phyloP scores from a whole-genome alignment of 1,284 basidiomycete genomes.

The Tremellales sp. region DNA sequence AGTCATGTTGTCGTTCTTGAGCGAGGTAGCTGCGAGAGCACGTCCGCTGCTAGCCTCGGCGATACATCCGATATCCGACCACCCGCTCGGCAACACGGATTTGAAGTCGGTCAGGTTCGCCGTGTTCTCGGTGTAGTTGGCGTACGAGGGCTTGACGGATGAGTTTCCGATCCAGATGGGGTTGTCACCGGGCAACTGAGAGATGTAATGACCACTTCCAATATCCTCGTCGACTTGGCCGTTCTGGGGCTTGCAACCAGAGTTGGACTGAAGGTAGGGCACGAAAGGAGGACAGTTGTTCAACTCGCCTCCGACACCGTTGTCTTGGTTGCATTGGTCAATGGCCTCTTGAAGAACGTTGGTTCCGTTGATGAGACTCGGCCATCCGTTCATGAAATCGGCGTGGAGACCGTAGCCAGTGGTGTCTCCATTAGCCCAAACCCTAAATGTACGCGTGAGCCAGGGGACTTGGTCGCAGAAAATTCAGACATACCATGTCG shows the following conservation, averaged over 20 bases:
- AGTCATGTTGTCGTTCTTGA: slow-evolving; percentile 25
- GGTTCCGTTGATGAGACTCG: slow-evolving; percentile 33
- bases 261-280: slow-evolving; percentile 35
- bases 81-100: slow-evolving; percentile 35
- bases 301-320: slow-evolving; percentile 42
- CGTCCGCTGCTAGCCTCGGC: slow-evolving; percentile 32
- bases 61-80: slow-evolving; percentile 37
- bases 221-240: slow-evolving; percentile 43
- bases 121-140: slow-evolving; percentile 25
- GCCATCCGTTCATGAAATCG: slow-evolving; percentile 49
- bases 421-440: slow-evolving; percentile 47
- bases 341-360: slow-evolving; percentile 43
- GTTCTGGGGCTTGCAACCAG: slow-evolving; percentile 39
- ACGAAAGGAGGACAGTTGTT: slow-evolving; percentile 42
- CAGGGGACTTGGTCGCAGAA: background rate
- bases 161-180: slow-evolving; percentile 37
- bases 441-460: slow-evolving; percentile 8
- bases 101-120: slow-evolving; percentile 23
- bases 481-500: slow-evolving; percentile 20
- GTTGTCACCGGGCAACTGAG: slow-evolving; percentile 44
- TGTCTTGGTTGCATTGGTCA: slow-evolving; percentile 39
- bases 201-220: slow-evolving; percentile 34
- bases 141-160: slow-evolving; percentile 26
- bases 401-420: slow-evolving; percentile 48
- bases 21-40: slow-evolving; percentile 25